Percentiles rank a stretch among this genome's conserved stretches.
These are phyloP conservation scores for Nothophaeocryptopus gaeumannii DNA, from an alignment of 2,329 filamentous ascomycete genomes.

Conservation along the genomic window DNA sequence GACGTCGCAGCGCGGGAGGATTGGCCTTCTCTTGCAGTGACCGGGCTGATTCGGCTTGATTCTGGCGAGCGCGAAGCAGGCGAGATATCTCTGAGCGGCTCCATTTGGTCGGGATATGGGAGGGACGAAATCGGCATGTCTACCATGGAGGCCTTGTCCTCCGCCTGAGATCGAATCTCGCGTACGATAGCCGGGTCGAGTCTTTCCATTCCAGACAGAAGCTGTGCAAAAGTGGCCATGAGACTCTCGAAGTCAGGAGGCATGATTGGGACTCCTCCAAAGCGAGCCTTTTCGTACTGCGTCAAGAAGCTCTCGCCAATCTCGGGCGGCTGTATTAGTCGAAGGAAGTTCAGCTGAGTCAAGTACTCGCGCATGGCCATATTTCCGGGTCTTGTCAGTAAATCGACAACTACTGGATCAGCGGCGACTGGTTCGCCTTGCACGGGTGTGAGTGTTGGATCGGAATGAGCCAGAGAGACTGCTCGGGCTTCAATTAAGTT, in stretches of 20 bases:
- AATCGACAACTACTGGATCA: slow-evolving; percentile 55
- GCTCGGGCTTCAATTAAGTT: slow-evolving; percentile 90
- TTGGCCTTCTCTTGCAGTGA: slow-evolving; percentile 27
- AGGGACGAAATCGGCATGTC: slow-evolving; percentile 2
- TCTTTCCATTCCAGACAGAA: slow-evolving; percentile 71
- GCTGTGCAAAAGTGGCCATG: slow-evolving; percentile 79
- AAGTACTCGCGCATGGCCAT: slow-evolving; percentile 82
- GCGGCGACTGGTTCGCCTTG: slow-evolving; percentile 26
- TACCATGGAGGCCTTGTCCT: slow-evolving; percentile 9
- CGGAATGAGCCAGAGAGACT: slow-evolving; percentile 72
- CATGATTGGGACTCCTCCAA: slow-evolving; percentile 67
- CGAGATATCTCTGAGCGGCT: slow-evolving; percentile 12
- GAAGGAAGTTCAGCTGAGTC: slow-evolving; percentile 64
- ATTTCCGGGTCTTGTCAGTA: slow-evolving; percentile 66
- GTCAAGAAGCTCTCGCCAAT: slow-evolving; percentile 62
- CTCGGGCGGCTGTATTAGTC: slow-evolving; percentile 57
- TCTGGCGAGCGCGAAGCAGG: slow-evolving; percentile 15
- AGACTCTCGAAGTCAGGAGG: slow-evolving; percentile 70
- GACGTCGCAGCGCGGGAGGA: slow-evolving; percentile 24
- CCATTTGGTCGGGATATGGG: not conserved
- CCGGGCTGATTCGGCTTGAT: slow-evolving; percentile 28
- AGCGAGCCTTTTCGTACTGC: slow-evolving; percentile 80
- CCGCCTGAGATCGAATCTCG: slow-evolving; percentile 35
- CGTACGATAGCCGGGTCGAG: slow-evolving; percentile 56
- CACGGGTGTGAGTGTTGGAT: slow-evolving; percentile 47